These are phyloP conservation scores for Rubia yunnanensis DNA, from an alignment of 257 asterid genomes.

Conservation along the genomic window DNA sequence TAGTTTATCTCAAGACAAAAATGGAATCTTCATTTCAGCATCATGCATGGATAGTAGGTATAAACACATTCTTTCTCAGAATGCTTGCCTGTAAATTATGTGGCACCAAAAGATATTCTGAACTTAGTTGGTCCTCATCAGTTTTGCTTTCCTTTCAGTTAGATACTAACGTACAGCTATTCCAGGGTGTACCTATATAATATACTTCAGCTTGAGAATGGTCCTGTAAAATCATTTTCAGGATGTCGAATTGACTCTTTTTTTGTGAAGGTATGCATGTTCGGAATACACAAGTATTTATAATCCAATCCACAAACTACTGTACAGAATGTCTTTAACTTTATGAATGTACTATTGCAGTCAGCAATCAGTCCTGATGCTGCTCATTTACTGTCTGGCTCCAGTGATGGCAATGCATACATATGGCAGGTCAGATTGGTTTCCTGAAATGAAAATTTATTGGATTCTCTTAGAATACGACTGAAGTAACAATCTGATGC, in stretches of 20 bases:
- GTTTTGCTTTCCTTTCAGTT: not conserved
- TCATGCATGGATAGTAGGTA: constrained; percentile 97
- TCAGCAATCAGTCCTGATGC: constrained; percentile 87
- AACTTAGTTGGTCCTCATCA: not conserved
- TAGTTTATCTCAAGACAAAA: constrained; percentile 79
- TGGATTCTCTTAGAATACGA: not conserved
- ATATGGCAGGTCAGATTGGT: constrained; percentile 63
- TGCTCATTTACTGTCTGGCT: constrained; percentile 87
- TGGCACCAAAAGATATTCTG: not conserved
- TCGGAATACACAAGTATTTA: not conserved
- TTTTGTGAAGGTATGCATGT: constrained; percentile 70
- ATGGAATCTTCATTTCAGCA: constrained; percentile 74
- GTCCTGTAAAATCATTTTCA: constrained; percentile 55
- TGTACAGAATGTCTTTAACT: not conserved
- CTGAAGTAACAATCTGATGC: constrained; percentile 12
- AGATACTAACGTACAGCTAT: constrained; percentile 12
- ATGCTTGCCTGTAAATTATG: not conserved
- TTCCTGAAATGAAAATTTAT: constrained; percentile 1
- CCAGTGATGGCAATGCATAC: constrained; percentile 93
- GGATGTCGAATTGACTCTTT: constrained; percentile 73
- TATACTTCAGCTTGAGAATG: constrained; percentile 74
- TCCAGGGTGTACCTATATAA: constrained; percentile 79
- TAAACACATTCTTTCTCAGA: constrained; percentile 5
- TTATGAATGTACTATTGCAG: constrained; percentile 35
- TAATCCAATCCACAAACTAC: not conserved